These are phyloP conservation scores for Xylaria sp. DNA, from an alignment of 2,329 filamentous ascomycete genomes.

Conservation along the genomic window DNA sequence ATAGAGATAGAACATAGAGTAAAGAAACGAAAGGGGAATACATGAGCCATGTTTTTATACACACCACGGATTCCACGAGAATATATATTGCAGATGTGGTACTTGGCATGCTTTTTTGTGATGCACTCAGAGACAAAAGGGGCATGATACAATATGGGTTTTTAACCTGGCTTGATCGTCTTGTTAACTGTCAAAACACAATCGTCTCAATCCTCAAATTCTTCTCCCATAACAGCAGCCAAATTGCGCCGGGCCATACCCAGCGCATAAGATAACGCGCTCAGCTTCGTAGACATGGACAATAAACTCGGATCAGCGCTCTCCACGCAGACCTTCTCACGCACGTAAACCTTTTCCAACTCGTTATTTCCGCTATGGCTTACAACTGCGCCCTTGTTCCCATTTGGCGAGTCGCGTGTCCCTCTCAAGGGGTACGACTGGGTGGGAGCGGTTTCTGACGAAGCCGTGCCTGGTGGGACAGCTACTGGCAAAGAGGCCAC, in stretches of 20 bases:
- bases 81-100: too few relatives aligned
- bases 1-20: not conserved
- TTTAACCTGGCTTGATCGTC: too few relatives aligned
- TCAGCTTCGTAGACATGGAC: conserved; percentile 76
- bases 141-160: not conserved
- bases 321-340: conserved; percentile 84
- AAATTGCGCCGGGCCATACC: conserved; percentile 65
- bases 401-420: conserved; percentile 11
- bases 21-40: not conserved
- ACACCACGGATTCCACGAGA: not conserved
- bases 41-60: not conserved
- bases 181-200: not conserved
- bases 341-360: conserved; percentile 65
- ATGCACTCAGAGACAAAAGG: not conserved
- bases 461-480: too few relatives aligned
- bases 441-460: not conserved
- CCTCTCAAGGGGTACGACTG: conserved; percentile 12
- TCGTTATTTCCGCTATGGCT: conserved; percentile 20
- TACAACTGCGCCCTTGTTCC: not conserved
- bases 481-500: too few relatives aligned
- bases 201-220: conserved; percentile 32
- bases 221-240: conserved; percentile 69
- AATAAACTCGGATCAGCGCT: conserved; percentile 84
- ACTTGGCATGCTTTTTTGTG: not conserved
- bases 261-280: conserved; percentile 69